Evolutionary conservation across 2,329 filamentous ascomycete species (phyloP), one percentile per base, ranked within the genome.

Genomic region (Ploettnerulaceae sp.): DNA sequence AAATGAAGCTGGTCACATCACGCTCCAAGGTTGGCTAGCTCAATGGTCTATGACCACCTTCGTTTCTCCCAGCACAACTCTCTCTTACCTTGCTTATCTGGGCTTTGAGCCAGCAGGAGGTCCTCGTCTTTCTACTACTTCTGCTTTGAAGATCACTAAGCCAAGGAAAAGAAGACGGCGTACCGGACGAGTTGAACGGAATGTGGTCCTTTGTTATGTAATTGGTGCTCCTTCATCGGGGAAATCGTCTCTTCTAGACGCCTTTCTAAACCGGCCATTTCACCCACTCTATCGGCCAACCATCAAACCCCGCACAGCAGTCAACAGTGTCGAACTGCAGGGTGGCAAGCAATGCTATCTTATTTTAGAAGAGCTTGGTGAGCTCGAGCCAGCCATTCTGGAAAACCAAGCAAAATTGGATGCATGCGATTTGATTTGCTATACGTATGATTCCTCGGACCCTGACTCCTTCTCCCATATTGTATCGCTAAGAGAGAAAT

Each of bases 21-120:
- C 93, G 1, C 73, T 98, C 3, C 93, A 98, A 66, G 93, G 93
- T 2, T 98, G 93, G 93, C 78, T 98, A 28, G 93, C 93, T 3
- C 93, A 98, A 61, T 98, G 93, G 93, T 96, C 90, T 64, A 98
- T 98, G 93, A 98, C 93, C 0, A 98, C 93, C 0, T 98, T 97
- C 60, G 81, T 94, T 50, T 90, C 94, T 47, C 91, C 93, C 9
- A 94, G 93, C 64, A 96, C 89, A 0, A 97, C 93, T 0, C 75
- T 98, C 3, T 90, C 94, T 58, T 98, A 98, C 64, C 80, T 98
- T 2, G 93, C 93, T 3, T 96, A 96, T 63, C 81, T 98, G 2
- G 93, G 93, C 1, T 98, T 96, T 61, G 93, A 97, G 63, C 83
- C 87, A 2, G 72, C 80, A 2, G 86, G 85, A 57, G 87, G 86